Evolutionary conservation across 2,329 filamentous ascomycete genomes (phyloP).

Genomic region (Fusarium sp.): DNA sequence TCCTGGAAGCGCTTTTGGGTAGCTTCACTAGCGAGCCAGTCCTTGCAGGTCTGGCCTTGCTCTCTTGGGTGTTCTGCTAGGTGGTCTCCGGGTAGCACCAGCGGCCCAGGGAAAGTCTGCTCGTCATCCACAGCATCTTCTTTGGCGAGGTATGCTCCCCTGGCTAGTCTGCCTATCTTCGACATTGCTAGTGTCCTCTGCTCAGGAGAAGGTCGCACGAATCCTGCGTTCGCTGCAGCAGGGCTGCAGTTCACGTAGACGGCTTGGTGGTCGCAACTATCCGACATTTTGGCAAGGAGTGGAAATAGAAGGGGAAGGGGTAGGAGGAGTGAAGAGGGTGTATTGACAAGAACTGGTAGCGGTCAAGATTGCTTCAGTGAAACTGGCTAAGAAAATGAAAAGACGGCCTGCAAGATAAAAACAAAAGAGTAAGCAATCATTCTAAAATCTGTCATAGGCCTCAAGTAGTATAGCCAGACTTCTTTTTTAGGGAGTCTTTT

Average conservation of each 20-base stretch:
- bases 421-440: neutral
- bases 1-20: slow-evolving; percentile 58
- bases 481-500: neutral
- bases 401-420: neutral
- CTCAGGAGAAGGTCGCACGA: slow-evolving; percentile 7
- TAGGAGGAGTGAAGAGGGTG: neutral
- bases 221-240: slow-evolving; percentile 21
- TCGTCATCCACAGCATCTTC: slow-evolving; percentile 29
- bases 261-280: neutral
- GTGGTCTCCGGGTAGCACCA: slow-evolving; percentile 69
- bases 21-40: slow-evolving; percentile 54
- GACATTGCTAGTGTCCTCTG: slow-evolving; percentile 27
- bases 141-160: slow-evolving; percentile 7
- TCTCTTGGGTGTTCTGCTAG: slow-evolving; percentile 63
- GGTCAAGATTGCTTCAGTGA: neutral
- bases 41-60: slow-evolving; percentile 61
- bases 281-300: neutral
- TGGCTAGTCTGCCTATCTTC: slow-evolving; percentile 38
- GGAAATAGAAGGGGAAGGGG: neutral
- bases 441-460: neutral
- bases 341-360: neutral
- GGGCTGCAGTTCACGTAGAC: slow-evolving; percentile 17
- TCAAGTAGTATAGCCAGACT: neutral
- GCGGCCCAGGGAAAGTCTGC: slow-evolving; percentile 64
- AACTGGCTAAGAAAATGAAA: neutral